A percentile compares a stretch with the other conserved stretches of the same genome.
These are phyloP conservation scores for carrot (Daucus carota) DNA, from an alignment of 129 eudicot species.

Conservation along the genomic window DNA sequence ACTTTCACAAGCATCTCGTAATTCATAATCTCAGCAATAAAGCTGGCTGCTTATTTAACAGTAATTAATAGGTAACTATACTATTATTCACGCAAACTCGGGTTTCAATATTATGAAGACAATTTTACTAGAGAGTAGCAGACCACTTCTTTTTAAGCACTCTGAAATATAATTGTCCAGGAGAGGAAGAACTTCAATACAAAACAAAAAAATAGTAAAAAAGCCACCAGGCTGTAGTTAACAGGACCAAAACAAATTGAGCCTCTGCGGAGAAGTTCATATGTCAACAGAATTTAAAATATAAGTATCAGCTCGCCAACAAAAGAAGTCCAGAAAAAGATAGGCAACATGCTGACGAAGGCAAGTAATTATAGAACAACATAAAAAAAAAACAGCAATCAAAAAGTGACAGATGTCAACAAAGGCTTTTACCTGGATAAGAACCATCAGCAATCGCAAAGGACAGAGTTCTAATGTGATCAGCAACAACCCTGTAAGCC, in stretches of 20 bases:
- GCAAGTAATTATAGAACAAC: not conserved
- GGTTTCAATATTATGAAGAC: no score
- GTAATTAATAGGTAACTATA: no score
- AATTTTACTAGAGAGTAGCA: not conserved
- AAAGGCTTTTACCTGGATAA: conserved; percentile 59
- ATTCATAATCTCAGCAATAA: no score
- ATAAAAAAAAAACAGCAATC: not conserved
- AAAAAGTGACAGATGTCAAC: not conserved
- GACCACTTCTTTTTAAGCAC: not conserved
- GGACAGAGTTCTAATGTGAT: conserved; percentile 93
- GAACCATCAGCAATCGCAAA: conserved; percentile 99
- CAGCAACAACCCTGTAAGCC: conserved; percentile 99
- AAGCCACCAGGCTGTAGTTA: not conserved
- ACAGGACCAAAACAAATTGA: not conserved
- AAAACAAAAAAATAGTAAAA: not conserved
- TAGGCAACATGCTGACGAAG: not conserved
- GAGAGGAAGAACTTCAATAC: not conserved
- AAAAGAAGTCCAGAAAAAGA: not conserved
- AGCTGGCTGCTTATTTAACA: no score
- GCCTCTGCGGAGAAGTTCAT: not conserved
- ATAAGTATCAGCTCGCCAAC: not conserved
- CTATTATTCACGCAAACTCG: no score
- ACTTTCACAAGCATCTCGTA: no score
- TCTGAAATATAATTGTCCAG: not conserved
- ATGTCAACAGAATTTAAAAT: no score